Evolutionary conservation across 192 early-diverging fungal species (phyloP).

Genomic region (Backusella australiensis): DNA sequence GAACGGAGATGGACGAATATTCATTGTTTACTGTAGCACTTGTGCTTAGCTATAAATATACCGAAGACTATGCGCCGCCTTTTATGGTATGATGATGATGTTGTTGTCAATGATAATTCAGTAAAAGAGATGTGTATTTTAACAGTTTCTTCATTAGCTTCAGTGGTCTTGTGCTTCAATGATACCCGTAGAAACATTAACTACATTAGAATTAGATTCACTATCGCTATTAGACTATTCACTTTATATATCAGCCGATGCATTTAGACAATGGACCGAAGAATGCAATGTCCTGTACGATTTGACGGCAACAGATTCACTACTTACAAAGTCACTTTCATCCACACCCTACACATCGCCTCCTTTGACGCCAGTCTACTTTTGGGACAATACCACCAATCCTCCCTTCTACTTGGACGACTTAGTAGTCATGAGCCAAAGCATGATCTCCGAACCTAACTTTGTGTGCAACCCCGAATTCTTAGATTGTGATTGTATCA

Average conservation of each 20-base stretch:
- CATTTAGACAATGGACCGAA: neutral
- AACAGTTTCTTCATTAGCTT: neutral
- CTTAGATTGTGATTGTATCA: slow-evolving; percentile 4
- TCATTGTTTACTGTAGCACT: slow-evolving; percentile 5
- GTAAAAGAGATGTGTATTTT: neutral
- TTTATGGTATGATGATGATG: neutral
- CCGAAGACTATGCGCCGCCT: slow-evolving; percentile 3
- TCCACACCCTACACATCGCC: neutral
- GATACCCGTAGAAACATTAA: slow-evolving; percentile 1
- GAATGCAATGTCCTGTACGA: slow-evolving; percentile 8
- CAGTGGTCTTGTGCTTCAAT: neutral
- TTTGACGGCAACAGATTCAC: neutral
- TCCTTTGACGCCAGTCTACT: slow-evolving; percentile 7
- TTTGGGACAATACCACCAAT: neutral
- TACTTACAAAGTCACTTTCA: neutral
- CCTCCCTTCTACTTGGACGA: neutral
- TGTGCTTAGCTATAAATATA: slow-evolving; percentile 6
- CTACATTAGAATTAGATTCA: neutral
- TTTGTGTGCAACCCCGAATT: slow-evolving; percentile 1
- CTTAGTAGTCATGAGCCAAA: neutral
- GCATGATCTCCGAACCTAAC: neutral
- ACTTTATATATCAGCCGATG: slow-evolving; percentile 1
- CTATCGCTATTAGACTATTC: slow-evolving; percentile 4
- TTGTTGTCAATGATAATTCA: neutral
- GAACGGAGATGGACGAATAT: slow-evolving; percentile 6